Evolutionary conservation across 352 stramenopile species (phyloP), one percentile per base, ranked within the genome.

Genomic region (Bremia lactucae): DNA sequence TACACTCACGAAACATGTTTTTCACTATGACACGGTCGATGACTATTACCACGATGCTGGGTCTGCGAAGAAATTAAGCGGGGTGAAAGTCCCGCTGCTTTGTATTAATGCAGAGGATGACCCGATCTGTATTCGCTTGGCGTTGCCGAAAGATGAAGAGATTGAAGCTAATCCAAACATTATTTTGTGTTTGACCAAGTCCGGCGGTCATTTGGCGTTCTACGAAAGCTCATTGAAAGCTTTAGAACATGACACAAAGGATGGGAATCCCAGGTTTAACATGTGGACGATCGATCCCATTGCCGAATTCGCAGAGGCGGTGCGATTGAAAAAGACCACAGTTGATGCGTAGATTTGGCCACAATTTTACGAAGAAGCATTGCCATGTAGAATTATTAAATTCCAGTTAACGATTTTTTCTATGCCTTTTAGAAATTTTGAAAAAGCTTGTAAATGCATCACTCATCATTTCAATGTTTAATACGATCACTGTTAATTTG

Each of bases 121-220:
- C 39, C 73, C 73, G 9, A 78, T 86, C 55, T 73, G 62, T 24
- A 62, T 68, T 10, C 42, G 49, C 23, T 33, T 33, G 0, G 67
- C 67, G 15, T 14, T 82, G 19, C 70, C 70, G 6, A 54, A 42
- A 5, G 33, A 48, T 9, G 31, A 55, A 4, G 49, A 72, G 16
- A 59, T 72, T 2, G 19, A 56, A 29, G 52, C 54, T 10, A 90
- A 83, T 41, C 46, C 61, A 3, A 70, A 81, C 15, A 53, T 86
- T 29, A 77, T 90, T 24, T 46, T 90, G 22, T 78, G 59, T 20
- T 62, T 71, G 22, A 90, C 78, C 20, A 68, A 78, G 20, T 57
- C 42, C 4, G 74, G 78, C 26, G 74, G 74, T 13, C 78, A 87
- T 51, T 57, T 90, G 37, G 72, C 55, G 0, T 90, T 87, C 39